Conservation (phyloP, 192 early-diverging fungal species). For the Podila epigama region DNA sequence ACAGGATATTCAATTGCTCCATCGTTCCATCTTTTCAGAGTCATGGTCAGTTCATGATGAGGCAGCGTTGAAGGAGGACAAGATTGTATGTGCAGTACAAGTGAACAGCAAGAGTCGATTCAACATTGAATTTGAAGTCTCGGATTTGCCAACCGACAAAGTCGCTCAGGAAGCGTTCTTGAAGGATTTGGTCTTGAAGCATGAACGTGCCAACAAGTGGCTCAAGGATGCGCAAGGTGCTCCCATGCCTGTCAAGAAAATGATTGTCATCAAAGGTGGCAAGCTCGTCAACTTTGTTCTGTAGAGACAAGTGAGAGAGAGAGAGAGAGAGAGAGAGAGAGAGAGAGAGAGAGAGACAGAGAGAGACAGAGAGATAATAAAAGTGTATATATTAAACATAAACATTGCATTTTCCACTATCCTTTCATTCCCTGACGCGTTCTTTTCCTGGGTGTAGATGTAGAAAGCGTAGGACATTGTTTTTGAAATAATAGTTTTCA, state of each 20-base stretch:
- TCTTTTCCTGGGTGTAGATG: no score
- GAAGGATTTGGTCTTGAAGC: slow-evolving; percentile 53
- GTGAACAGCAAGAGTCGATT: slow-evolving; percentile 82
- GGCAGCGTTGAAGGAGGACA: slow-evolving; percentile 56
- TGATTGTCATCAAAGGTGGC: slow-evolving; percentile 76
- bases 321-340: background rate
- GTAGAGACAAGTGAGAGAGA: background rate
- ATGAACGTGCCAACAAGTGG: slow-evolving; percentile 59
- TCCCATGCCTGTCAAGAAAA: slow-evolving; percentile 53
- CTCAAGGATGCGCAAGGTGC: slow-evolving; percentile 48
- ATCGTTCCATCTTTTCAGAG: slow-evolving; percentile 57
- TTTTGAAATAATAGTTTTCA: no score
- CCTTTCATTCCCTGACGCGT: no score
- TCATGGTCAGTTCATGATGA: slow-evolving; percentile 64
- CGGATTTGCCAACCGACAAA: slow-evolving; percentile 29
- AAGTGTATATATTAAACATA: background rate
- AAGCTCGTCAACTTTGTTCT: slow-evolving; percentile 80
- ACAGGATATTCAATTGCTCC: background rate
- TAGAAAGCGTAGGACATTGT: no score
- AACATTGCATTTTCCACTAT: background rate
- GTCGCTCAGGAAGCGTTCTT: slow-evolving; percentile 47
- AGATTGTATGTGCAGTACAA: slow-evolving; percentile 61
- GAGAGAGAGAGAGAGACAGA: no score
- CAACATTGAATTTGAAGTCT: slow-evolving; percentile 54
- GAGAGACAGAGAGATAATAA: no score